These are phyloP conservation scores for Tylopilus subfusipes DNA, from an alignment of 768 basidiomycete species.

Conservation along the genomic window DNA sequence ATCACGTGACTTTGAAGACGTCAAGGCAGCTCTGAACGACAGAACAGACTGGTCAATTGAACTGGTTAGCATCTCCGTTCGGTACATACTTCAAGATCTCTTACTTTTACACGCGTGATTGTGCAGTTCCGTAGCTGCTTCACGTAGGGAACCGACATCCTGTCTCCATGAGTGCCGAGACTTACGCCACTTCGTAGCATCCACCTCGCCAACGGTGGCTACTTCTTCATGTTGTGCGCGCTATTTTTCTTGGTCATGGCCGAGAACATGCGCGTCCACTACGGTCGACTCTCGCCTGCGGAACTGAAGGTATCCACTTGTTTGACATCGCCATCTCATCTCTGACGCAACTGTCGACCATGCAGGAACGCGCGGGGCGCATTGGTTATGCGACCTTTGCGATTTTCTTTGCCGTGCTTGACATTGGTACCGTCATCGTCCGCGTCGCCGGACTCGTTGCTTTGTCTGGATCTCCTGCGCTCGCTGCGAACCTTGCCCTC, in stretches of 20 bases:
- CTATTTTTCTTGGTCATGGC: slow-evolving; percentile 19
- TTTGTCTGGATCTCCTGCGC: slow-evolving; percentile 9
- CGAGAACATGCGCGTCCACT: slow-evolving; percentile 17
- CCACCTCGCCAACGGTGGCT: slow-evolving; percentile 5
- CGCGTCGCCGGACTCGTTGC: slow-evolving; percentile 13
- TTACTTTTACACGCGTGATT: not conserved
- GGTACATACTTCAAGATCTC: not conserved
- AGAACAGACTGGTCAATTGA: slow-evolving; percentile 23
- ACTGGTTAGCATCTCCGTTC: slow-evolving; percentile 11
- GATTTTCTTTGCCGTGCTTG: slow-evolving; percentile 15
- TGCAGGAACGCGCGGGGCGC: slow-evolving; percentile 10
- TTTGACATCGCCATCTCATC: not conserved
- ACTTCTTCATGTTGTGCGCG: slow-evolving; percentile 9
- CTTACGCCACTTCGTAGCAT: slow-evolving; percentile 17
- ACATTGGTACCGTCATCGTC: slow-evolving; percentile 20
- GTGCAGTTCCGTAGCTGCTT: slow-evolving; percentile 14
- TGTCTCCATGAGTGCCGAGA: not conserved
- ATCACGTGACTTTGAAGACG: slow-evolving; percentile 21
- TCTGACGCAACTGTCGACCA: not conserved
- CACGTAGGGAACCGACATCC: slow-evolving; percentile 1
- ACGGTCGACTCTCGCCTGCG: slow-evolving; percentile 21
- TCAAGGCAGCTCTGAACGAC: slow-evolving; percentile 15
- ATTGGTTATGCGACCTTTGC: slow-evolving; percentile 18
- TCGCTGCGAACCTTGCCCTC: slow-evolving; percentile 13
- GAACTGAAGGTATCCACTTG: slow-evolving; percentile 22